Evolutionary conservation across 2,329 filamentous ascomycete species (phyloP), one percentile per base, ranked within the genome.

Genomic region (Diplodia intermedia): DNA sequence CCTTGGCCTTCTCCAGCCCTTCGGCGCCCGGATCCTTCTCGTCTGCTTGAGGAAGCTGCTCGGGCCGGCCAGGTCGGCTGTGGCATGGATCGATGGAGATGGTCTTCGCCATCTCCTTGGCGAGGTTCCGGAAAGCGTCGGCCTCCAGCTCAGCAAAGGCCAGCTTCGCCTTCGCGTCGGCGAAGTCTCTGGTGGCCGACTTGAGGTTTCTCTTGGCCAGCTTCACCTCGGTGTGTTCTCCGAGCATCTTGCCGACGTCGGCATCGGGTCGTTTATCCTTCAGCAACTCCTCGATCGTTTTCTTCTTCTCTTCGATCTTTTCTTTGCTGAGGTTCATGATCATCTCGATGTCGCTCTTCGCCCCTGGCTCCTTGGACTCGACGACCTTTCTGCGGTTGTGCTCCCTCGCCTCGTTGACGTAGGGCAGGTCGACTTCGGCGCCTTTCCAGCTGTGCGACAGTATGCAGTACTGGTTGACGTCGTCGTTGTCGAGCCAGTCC

Each of bases 41-140:
- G 26, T 65, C 23, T 69, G 66, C 68, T 68, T 68, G 66, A 57
- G 69, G 49, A 57, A 65, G 68, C 57, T 12, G 14, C 6, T 56
- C 23, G n/a, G 26, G 3, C 9, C 18, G n/a, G 6, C 4, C 26
- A 26, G 26, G 26, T 4, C 11, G 11, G 12, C 18, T 8, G 3
- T 33, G 8, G 23, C 29, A n/a, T 20, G 14, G 5, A 2, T 31
- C 54, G 18, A 23, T 8, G 9, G 29, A 20, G 54, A 56, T 14
- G 1, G n/a, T 56, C 2, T 40, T 14, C 12, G 1, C 54, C 54
- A 56, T 56, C 11, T 56, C 54, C 3, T 9, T 14, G 3, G 31
- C 33, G 1, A 56, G 54, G 2, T 20, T 38, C n/a, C 3, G 40
- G 18, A 56, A 56, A 1, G 54, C 54, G 18, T 26, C 54, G 0